phyloP scores from a whole-genome alignment of 2,329 filamentous ascomycete species.

The Mycosphaerella sp. region DNA sequence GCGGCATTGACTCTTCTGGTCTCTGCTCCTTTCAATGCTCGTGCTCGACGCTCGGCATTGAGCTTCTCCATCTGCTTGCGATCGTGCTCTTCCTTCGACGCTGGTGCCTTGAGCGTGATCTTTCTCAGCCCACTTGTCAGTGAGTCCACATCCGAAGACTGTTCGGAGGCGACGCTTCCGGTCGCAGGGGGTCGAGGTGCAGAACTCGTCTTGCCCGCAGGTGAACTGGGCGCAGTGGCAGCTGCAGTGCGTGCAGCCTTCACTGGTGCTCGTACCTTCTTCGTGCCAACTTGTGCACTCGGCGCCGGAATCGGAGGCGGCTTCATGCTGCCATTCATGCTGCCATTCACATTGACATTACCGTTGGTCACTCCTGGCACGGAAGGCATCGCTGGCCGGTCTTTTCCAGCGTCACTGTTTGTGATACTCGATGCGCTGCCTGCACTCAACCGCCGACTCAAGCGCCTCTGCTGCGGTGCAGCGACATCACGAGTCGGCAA shows the following conservation, averaged over 20 bases:
- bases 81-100: conserved; percentile 52
- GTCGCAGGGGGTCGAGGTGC: not conserved
- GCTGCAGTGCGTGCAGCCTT: conserved; percentile 16
- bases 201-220: conserved; percentile 36
- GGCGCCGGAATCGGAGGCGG: conserved; percentile 23
- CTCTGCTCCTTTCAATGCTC: conserved; percentile 32
- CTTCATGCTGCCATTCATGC: conserved; percentile 29
- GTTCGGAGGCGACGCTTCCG: conserved; percentile 3
- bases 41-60: conserved; percentile 37
- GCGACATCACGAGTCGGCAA: conserved; percentile 25
- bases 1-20: conserved; percentile 30
- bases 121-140: conserved; percentile 50
- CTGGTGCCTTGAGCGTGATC: conserved; percentile 52
- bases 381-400: conserved; percentile 22
- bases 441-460: conserved; percentile 32
- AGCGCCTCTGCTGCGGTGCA: conserved; percentile 23
- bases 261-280: conserved; percentile 27
- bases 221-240: conserved; percentile 33
- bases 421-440: conserved; percentile 26
- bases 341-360: conserved; percentile 15
- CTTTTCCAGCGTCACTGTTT: conserved; percentile 17
- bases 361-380: conserved; percentile 8
- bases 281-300: conserved; percentile 16
- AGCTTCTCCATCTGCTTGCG: conserved; percentile 35
- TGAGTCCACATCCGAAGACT: conserved; percentile 41